Evolutionary conservation across 2,329 filamentous ascomycete genomes (phyloP).

Genomic region (Pseudodiploospora longispora): DNA sequence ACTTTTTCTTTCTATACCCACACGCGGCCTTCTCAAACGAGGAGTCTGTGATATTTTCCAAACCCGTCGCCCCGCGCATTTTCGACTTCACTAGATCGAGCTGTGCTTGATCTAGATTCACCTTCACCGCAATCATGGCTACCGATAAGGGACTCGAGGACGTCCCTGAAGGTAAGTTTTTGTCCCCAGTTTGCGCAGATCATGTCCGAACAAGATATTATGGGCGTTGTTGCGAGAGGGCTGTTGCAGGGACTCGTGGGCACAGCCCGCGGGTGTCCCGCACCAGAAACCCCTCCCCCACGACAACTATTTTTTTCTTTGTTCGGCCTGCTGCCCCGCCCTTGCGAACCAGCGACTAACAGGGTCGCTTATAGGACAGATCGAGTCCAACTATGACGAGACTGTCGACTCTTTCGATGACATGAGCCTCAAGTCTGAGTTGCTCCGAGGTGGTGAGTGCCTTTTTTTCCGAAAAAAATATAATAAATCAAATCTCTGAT

Average conservation of each 20-base stretch:
- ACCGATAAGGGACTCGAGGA: constrained; percentile 97
- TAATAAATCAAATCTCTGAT: constrained; percentile 17
- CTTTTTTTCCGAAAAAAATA: not conserved
- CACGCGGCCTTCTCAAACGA: constrained; percentile 24
- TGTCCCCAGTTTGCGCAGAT: constrained; percentile 1
- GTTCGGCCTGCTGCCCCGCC: not conserved
- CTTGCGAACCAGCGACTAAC: constrained; percentile 13
- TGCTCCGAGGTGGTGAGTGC: constrained; percentile 76
- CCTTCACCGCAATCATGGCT: constrained; percentile 86
- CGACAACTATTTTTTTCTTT: constrained; percentile 5
- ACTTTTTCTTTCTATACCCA: constrained; percentile 21
- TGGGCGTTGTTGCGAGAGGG: not conserved
- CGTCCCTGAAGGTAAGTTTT: constrained; percentile 76
- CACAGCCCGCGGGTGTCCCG: not conserved
- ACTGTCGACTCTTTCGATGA: constrained; percentile 98
- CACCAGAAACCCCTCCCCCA: constrained; percentile 5
- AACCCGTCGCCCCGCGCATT: constrained; percentile 31
- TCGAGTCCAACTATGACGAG: constrained; percentile 99
- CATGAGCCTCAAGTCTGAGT: constrained; percentile 94
- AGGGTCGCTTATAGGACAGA: constrained; percentile 61
- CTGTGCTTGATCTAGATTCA: constrained; percentile 67
- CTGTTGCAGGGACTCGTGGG: not conserved
- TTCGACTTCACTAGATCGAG: constrained; percentile 57
- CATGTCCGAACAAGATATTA: too few species aligned
- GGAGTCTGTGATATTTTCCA: constrained; percentile 31